Base-by-base conservation (phyloP, 176 grass and related monocot species). In the Tillandsia fasciculata region DNA sequence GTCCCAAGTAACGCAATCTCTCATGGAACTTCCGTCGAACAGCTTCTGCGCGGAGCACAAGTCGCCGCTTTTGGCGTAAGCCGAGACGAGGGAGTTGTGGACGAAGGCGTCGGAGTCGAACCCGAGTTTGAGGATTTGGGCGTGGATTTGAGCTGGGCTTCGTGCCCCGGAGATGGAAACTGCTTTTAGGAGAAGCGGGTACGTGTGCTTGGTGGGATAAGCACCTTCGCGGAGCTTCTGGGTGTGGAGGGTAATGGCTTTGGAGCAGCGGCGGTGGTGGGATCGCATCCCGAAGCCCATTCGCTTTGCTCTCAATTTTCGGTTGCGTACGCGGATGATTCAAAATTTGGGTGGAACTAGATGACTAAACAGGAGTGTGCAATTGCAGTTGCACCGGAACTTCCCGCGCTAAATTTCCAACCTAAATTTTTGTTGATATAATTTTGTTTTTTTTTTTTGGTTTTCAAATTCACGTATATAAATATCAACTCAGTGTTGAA, bases 141-240 rank as follows among this genome's bases (percentile, higher is more conserved):
- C 74, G 14, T 76, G 64, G 15, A 76, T 27, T 14, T 67, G 74
- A 56, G 14, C 18, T 6, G 64, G 64, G 50, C 2, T 48, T 26
- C 17, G 13, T 8, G 10, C 15, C 11, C 28, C 10, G 1, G 14
- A 52, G 22, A 47, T 33, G 64, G 64, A 53, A 47, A 76, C 15
- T 49, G 64, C n/a, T 67, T 76, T 76, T 50, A 76, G 74, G 74
- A 68, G 26, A 7, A 76, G 3, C 13, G 74, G 74, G 42, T 68
- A 76, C 28, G 74, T 76, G 74, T 76, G 64, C 74, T 67, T 29
- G 50, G 66, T 51, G 10, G 74, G 74, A 67, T 57, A 15, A 28
- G 51, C 74, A 22, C 74, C 74, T 14, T 56, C 14, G 11, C 64
- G 64, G 14, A 76, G 74, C 74, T 67, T 76, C 56, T 57, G 74